Evolutionary conservation across 352 stramenopile genomes (phyloP).

Genomic region (Pythium dissimile): DNA sequence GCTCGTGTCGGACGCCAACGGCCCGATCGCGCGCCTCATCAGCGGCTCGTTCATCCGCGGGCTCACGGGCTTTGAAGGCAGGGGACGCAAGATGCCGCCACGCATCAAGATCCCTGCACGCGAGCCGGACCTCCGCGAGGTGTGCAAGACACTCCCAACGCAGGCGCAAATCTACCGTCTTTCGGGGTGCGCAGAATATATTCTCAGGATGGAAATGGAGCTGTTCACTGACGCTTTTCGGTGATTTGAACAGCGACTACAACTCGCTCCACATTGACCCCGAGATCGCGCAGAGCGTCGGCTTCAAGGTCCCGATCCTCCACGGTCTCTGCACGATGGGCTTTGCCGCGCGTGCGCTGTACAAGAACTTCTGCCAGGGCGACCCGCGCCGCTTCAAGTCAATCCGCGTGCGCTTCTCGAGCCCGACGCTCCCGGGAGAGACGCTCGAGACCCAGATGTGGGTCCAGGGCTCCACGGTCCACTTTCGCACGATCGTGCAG

Average conservation of each 20-base stretch:
- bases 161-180: constrained; percentile 92
- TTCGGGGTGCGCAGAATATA: constrained; percentile 58
- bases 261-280: constrained; percentile 94
- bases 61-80: constrained; percentile 69
- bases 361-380: constrained; percentile 73
- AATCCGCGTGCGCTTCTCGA: constrained; percentile 87
- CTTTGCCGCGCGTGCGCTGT: constrained; percentile 72
- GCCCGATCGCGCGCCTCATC: constrained; percentile 65
- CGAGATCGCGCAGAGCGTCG: constrained; percentile 66
- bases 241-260: constrained; percentile 71
- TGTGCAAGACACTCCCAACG: constrained; percentile 62
- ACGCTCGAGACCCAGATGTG: constrained; percentile 86
- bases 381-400: constrained; percentile 74
- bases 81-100: constrained; percentile 55
- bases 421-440: constrained; percentile 82
- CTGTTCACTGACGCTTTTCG: not conserved
- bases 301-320: constrained; percentile 87
- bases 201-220: not conserved
- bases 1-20: constrained; percentile 65
- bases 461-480: constrained; percentile 47
- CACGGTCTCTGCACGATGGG: constrained; percentile 94
- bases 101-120: constrained; percentile 76
- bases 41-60: constrained; percentile 82
- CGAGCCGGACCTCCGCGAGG: constrained; percentile 53
- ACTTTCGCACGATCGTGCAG: constrained; percentile 73